phyloP scores from a whole-genome alignment of 2,329 filamentous ascomycete species.

The Ascochyta viciae-villosae region DNA sequence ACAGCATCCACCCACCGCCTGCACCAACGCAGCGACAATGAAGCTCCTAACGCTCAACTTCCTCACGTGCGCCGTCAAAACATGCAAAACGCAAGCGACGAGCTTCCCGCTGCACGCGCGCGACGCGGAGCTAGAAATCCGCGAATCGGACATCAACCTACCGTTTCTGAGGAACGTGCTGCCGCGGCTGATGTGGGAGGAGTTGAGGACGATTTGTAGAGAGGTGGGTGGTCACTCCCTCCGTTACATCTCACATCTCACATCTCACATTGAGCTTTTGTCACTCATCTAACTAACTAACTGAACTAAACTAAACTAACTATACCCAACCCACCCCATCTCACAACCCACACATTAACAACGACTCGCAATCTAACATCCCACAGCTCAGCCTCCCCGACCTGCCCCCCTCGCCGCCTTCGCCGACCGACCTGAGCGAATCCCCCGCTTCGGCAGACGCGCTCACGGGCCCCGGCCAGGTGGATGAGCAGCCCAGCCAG shows the following conservation, averaged over 20 bases:
- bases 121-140: constrained; percentile 87
- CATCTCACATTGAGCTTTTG: too few species aligned
- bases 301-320: background rate
- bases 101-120: constrained; percentile 92
- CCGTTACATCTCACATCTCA: too few species aligned
- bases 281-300: too few species aligned
- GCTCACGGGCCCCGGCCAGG: constrained; percentile 53
- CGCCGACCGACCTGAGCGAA: constrained; percentile 44
- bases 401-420: constrained; percentile 60
- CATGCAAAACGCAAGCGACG: constrained; percentile 80
- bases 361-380: background rate
- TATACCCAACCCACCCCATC: background rate
- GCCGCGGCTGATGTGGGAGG: constrained; percentile 87
- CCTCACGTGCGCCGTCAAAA: constrained; percentile 92
- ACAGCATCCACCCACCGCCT: background rate
- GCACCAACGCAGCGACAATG: constrained; percentile 62
- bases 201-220: constrained; percentile 73
- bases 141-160: constrained; percentile 81
- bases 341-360: too few species aligned
- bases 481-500: constrained; percentile 62
- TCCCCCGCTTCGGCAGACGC: constrained; percentile 32
- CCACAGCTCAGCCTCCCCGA: constrained; percentile 77
- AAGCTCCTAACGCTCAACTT: constrained; percentile 97
- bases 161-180: constrained; percentile 84
- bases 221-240: constrained; percentile 63